Evolutionary conservation across 352 stramenopile genomes (phyloP), one percentile per base, ranked within the genome.

Genomic region (Thalassiosira hispida): DNA sequence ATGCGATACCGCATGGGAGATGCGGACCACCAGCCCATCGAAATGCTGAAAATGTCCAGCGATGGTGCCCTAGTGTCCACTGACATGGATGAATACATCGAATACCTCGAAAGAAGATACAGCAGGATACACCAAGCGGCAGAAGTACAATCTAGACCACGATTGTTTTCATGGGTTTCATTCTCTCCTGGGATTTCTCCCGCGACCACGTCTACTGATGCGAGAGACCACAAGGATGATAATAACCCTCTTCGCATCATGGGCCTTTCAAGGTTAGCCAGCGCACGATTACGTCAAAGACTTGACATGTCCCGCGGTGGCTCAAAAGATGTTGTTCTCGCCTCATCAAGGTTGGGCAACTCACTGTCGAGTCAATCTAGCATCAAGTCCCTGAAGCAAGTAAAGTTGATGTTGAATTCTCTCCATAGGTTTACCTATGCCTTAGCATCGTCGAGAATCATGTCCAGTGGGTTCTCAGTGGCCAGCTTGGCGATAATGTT

Each of bases 81-180:
- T 7, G 66, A 51, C 23, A 80, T 87, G 35, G 83, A 90, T 61
- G 69, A 84, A 42, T 90, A 90, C 47, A 68, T 87, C n/a, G 83
- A 90, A 59, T 90, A 77, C 38, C 46, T 90, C 12, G 76, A 90
- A 42, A 67, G 64, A 20, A 33, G 83, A 56, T 90, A 90, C 56
- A 62, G 68, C 5, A 72, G 83, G 0, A 68, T 90, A 23, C 72
- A 86, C 52, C 29, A 38, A 38, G 31, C 31, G n/a, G 38, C 12
- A 16, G 1, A 4, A 59, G 27, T 38, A 11, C 53, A 11, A 31
- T 23, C 22, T 31, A 65, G 27, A 35, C 40, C 8, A 18, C n/a
- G 4, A 12, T 38, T 38, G 31, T 8, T 38, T 38, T 38, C 8
- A 9, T 38, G 31, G 8, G 3, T 38, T 38, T 38, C 31, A 55